Percentiles rank a stretch among this genome's conserved stretches.
Evolutionary conservation across 2,329 filamentous ascomycete species (phyloP).

Genomic region (Aureobasidium vineae): DNA sequence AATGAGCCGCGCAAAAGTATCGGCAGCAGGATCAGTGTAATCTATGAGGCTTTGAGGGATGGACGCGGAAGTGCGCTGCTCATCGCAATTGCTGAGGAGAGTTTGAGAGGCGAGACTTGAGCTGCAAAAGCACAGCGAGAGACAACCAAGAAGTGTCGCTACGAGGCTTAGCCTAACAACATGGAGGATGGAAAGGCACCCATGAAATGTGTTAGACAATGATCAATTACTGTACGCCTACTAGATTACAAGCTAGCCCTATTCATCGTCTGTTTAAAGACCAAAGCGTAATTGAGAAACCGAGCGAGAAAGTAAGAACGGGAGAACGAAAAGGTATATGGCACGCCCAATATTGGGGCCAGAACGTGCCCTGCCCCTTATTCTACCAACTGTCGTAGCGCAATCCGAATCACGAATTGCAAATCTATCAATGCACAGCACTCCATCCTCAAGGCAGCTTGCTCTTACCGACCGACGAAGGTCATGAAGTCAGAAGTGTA

Average conservation of each 20-base stretch:
- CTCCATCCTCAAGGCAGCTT: too few species aligned
- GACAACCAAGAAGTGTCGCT: too few species aligned
- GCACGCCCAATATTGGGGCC: too few species aligned
- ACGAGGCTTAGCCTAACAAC: not conserved
- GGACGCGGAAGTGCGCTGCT: constrained; percentile 30
- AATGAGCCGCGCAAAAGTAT: constrained; percentile 30
- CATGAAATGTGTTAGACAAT: not conserved
- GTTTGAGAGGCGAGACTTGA: not conserved
- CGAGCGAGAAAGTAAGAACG: not conserved
- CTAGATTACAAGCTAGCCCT: not conserved
- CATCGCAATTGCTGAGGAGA: constrained; percentile 19
- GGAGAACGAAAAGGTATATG: not conserved
- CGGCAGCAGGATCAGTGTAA: constrained; percentile 30
- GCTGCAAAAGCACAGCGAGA: not conserved
- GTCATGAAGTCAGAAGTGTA: too few species aligned
- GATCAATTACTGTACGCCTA: not conserved
- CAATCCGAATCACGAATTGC: too few species aligned
- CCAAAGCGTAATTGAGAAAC: not conserved
- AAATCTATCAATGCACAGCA: too few species aligned
- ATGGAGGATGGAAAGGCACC: not conserved
- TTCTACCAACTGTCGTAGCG: too few species aligned
- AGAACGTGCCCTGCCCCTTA: too few species aligned
- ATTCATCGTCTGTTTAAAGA: not conserved
- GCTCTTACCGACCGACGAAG: too few species aligned
- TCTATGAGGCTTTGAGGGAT: constrained; percentile 33